Percentiles rank a stretch among this genome's conserved stretches.
Evolutionary conservation across 2,329 filamentous ascomycete genomes (phyloP).

Genomic region (Phyllosticta capitalensis): DNA sequence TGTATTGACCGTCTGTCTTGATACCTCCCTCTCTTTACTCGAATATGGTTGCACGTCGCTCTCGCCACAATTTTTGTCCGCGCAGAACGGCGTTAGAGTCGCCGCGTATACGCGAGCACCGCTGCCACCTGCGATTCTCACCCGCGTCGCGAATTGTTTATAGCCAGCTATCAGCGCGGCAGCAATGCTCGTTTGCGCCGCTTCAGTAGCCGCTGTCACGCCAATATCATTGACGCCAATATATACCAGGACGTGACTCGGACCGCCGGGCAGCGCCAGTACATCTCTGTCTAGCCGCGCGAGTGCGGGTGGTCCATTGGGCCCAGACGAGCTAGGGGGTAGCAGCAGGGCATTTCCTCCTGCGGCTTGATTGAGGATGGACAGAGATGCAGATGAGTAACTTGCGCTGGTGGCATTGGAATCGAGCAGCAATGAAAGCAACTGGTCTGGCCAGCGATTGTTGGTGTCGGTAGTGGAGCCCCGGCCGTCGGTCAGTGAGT

Average conservation of each 20-base stretch:
- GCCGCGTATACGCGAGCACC: conserved; percentile 49
- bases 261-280: conserved; percentile 41
- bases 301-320: conserved; percentile 51
- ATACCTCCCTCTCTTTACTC: conserved; percentile 40
- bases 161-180: conserved; percentile 48
- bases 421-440: conserved; percentile 5
- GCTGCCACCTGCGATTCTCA: conserved; percentile 39
- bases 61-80: conserved; percentile 23
- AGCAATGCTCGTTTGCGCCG: conserved; percentile 39
- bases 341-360: conserved; percentile 53
- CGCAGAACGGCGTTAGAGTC: conserved; percentile 57
- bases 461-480: conserved; percentile 51
- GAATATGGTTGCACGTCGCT: conserved; percentile 44
- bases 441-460: conserved; percentile 38
- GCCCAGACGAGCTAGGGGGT: conserved; percentile 24
- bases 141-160: conserved; percentile 45
- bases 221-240: conserved; percentile 64
- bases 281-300: conserved; percentile 56
- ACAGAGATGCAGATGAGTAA: conserved; percentile 34
- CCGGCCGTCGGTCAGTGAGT: conserved; percentile 58
- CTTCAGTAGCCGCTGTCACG: conserved; percentile 33
- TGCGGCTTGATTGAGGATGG: conserved; percentile 55
- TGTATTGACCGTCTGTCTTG: conserved; percentile 48
- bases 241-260: conserved; percentile 47
- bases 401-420: conserved; percentile 33